Evolutionary conservation across 768 basidiomycete genomes (phyloP).

Genomic region (Tricholoma sp.): DNA sequence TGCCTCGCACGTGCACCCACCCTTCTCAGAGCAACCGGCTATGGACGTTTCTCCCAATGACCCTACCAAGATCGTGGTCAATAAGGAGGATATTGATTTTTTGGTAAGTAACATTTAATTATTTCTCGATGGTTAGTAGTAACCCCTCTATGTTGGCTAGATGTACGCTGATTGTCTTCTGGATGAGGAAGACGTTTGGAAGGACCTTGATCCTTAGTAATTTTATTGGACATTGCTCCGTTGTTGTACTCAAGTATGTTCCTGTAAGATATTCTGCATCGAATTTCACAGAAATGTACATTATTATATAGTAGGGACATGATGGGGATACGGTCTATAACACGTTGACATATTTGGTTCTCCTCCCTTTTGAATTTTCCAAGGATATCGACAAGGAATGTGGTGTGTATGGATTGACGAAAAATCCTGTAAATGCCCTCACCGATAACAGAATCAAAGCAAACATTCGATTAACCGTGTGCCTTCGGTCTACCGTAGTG

Average conservation of each 20-base stretch:
- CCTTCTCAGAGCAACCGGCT: not conserved
- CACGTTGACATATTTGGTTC: no score
- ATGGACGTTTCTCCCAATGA: not conserved
- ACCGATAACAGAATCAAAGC: no score
- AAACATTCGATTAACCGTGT: no score
- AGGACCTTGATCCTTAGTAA: conserved; percentile 1
- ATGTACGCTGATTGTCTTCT: conserved; percentile 11
- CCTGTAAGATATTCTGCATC: not conserved
- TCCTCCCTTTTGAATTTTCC: no score
- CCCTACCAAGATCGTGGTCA: conserved; percentile 4
- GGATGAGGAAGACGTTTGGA: conserved; percentile 10
- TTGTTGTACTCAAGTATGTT: no score
- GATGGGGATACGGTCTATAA: no score
- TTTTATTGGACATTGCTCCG: not conserved
- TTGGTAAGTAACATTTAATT: conserved; percentile 1
- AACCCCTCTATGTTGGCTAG: not conserved
- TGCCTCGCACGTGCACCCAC: not conserved
- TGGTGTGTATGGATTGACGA: no score
- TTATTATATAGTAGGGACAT: no score
- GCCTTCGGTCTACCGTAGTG: no score
- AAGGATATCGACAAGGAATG: no score
- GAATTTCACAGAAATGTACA: no score
- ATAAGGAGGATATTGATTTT: conserved; percentile 12
- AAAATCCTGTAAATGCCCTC: no score
- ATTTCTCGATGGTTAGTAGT: not conserved